Base-by-base conservation (phyloP, 2,329 filamentous ascomycete genomes). In the Aspergillus ibericus region DNA sequence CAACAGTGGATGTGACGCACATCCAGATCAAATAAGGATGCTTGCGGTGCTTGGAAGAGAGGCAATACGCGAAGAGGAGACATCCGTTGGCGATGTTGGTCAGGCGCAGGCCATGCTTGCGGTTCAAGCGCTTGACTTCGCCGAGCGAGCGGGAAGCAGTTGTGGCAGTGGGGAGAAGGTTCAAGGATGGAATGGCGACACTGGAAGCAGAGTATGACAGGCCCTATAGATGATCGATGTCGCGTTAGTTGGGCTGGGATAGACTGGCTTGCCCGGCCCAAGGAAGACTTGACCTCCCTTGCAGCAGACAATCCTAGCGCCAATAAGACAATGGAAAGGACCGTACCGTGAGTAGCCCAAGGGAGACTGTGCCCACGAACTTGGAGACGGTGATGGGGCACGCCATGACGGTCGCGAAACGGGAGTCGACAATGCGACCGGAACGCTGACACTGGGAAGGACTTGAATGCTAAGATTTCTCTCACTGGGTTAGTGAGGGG, bases 11-110 rank as follows among this genome's bases (percentile, higher is more conserved):
- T 58, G 92, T 83, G 25, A 92, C 77, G 2, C 88, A 87, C 13
- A 91, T 92, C 86, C 95, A 97, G 59, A 97, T 77, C 25, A 97
- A 86, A 73, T 96, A 98, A 0, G 93, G 93, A 73, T 98, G 93
- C 72, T 89, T 87, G 66, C 85, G 83, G 56, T 87, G 84, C 25
- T 85, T 83, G 0, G 92, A 90, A 2, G 92, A 93, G 64, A 96
- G 80, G 46, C 83, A 75, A 76, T 89, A 97, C 62, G 92, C 91
- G 64, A 93, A 83, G 66, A 91, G 79, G 69, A 97, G 87, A 29
- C 90, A 86, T 53, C 85, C 80, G 55, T 86, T 84, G 53, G 91
- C 87, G 66, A 96, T 76, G 64, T 85, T 81, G 51, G 89, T 85
- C 53, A 96, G 84, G 32, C 83, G 77, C 56, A 88, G 82, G 60